Evolutionary conservation across 805 yeast genomes (phyloP).

Genomic region (Zygotorulaspora danielsina): DNA sequence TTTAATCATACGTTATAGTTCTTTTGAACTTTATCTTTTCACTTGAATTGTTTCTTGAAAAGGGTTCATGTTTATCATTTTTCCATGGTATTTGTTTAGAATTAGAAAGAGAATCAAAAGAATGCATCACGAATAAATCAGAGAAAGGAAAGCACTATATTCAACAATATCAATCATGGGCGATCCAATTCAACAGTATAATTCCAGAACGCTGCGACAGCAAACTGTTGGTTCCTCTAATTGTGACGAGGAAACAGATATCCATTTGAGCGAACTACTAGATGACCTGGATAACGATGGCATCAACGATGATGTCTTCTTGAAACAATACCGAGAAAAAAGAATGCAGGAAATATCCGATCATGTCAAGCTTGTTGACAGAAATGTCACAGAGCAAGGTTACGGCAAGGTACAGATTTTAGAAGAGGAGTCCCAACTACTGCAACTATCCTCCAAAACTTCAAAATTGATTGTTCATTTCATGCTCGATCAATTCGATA

Average conservation of each 20-base stretch:
- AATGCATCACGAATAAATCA: too few species aligned
- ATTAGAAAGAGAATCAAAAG: too few species aligned
- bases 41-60: too few species aligned
- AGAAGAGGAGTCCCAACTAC: conserved; percentile 51
- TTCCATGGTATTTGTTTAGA: too few species aligned
- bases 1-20: neutral
- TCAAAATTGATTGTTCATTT: conserved; percentile 55
- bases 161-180: too few species aligned
- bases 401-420: conserved; percentile 43
- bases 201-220: conserved; percentile 1
- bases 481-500: conserved; percentile 53
- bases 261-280: conserved; percentile 41
- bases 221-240: neutral
- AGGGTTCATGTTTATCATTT: too few species aligned
- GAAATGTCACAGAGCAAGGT: conserved; percentile 38
- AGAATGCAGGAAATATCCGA: conserved; percentile 54
- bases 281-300: conserved; percentile 43
- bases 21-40: neutral
- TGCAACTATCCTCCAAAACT: conserved; percentile 45
- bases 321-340: conserved; percentile 54
- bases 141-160: too few species aligned
- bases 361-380: conserved; percentile 37
- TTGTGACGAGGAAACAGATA: conserved; percentile 11
- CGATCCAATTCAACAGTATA: neutral
- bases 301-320: conserved; percentile 48